phyloP scores from a whole-genome alignment of 2,329 filamentous ascomycete species.

The Fusarium pseudonygamai region DNA sequence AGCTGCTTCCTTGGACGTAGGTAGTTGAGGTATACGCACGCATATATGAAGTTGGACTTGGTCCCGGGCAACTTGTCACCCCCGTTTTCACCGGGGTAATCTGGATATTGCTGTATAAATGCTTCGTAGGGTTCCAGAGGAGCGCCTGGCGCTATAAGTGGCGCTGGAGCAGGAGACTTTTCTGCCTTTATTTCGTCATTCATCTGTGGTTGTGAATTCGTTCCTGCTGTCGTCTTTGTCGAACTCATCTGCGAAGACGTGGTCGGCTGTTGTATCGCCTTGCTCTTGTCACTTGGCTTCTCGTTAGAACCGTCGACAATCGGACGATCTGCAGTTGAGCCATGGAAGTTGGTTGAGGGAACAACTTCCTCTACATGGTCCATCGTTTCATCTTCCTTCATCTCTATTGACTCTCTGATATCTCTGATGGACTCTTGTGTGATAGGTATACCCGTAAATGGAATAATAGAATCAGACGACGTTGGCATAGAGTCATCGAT shows the following conservation, averaged over 20 bases:
- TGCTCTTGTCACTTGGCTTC: background rate
- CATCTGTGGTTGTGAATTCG: background rate
- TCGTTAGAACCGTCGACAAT: background rate
- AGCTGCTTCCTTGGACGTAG: slow-evolving; percentile 49
- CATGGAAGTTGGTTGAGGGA: slow-evolving; percentile 11
- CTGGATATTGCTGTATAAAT: slow-evolving; percentile 56
- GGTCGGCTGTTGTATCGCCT: background rate
- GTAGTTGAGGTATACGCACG: slow-evolving; percentile 55
- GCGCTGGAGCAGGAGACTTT: background rate
- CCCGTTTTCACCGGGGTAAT: slow-evolving; percentile 51
- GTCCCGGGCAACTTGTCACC: slow-evolving; percentile 43
- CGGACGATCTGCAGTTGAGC: background rate
- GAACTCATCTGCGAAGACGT: background rate
- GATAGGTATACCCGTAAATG: slow-evolving; percentile 37
- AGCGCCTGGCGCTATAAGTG: slow-evolving; percentile 14
- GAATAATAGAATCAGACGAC: slow-evolving; percentile 45
- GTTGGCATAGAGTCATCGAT: slow-evolving; percentile 40
- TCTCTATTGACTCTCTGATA: slow-evolving; percentile 37
- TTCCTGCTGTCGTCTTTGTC: background rate
- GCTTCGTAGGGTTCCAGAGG: slow-evolving; percentile 46
- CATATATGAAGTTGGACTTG: slow-evolving; percentile 54
- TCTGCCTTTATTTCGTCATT: background rate
- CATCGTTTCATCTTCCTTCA: slow-evolving; percentile 10
- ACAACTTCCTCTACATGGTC: slow-evolving; percentile 13
- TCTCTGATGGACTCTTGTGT: slow-evolving; percentile 31